A percentile compares a stretch with the other conserved stretches of the same genome.
phyloP scores from a whole-genome alignment of 2,329 filamentous ascomycete species.

The Chaetomium strumarium region DNA sequence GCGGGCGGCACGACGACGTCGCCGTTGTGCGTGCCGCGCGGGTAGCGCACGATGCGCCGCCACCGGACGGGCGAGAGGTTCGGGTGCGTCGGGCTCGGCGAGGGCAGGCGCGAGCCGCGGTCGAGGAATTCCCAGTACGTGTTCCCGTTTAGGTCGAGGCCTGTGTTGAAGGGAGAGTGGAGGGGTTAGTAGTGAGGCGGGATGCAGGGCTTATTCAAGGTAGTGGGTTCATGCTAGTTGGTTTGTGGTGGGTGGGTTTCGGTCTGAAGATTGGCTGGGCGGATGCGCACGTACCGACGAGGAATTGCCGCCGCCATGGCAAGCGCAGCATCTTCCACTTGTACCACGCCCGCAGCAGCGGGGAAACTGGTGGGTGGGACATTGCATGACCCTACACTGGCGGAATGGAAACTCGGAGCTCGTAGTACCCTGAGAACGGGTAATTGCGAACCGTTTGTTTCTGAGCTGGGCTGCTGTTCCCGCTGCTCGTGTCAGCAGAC shows the following conservation, averaged over 20 bases:
- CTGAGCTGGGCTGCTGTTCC: neutral
- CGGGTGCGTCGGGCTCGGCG: constrained; percentile 13
- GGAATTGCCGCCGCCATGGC: constrained; percentile 58
- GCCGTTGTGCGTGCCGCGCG: constrained; percentile 46
- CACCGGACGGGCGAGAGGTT: constrained; percentile 34
- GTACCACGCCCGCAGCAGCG: constrained; percentile 44
- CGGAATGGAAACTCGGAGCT: neutral
- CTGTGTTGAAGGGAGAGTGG: constrained; percentile 32
- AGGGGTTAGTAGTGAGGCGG: neutral
- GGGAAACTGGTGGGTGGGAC: constrained; percentile 33
- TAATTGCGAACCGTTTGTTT: neutral
- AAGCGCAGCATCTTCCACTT: constrained; percentile 57
- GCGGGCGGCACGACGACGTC: constrained; percentile 53
- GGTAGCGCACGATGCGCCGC: constrained; percentile 58
- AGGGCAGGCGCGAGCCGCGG: constrained; percentile 31
- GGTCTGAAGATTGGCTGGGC: constrained; percentile 1
- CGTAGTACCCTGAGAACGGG: neutral
- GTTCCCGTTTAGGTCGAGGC: constrained; percentile 59
- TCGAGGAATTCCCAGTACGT: constrained; percentile 65
- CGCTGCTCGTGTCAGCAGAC: neutral
- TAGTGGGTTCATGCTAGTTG: neutral
- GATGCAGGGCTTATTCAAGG: neutral
- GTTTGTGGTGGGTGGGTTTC: neutral
- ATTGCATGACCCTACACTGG: neutral
- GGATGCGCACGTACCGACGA: constrained; percentile 44